Evolutionary conservation across 2,329 filamentous ascomycete genomes (phyloP).

Genomic region (Colletotrichum sp.): DNA sequence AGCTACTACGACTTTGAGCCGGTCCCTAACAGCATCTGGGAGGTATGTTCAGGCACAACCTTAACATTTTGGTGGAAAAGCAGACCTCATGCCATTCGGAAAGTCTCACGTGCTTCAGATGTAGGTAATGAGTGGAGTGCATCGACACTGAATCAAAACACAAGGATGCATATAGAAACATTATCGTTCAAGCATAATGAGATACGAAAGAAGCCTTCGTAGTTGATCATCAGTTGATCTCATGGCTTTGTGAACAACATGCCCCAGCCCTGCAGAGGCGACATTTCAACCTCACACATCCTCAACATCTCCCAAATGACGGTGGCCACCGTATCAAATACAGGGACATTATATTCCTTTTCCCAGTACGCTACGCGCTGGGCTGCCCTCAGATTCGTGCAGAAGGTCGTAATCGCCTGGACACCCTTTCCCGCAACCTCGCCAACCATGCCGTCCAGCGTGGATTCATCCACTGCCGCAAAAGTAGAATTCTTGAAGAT

Average conservation of each 20-base stretch:
- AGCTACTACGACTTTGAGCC: neutral
- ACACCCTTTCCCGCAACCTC: slow-evolving; percentile 31
- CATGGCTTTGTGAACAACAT: slow-evolving; percentile 30
- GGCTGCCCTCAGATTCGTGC: slow-evolving; percentile 47
- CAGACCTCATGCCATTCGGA: neutral
- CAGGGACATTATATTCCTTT: slow-evolving; percentile 32
- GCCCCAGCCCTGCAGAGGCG: slow-evolving; percentile 37
- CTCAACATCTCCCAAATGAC: slow-evolving; percentile 46
- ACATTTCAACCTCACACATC: slow-evolving; percentile 33
- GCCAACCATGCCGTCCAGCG: slow-evolving; percentile 24
- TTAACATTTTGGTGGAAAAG: neutral
- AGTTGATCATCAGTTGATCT: neutral
- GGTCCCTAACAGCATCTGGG: neutral
- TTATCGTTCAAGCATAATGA: neutral
- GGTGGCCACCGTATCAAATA: slow-evolving; percentile 47
- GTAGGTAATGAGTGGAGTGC: neutral
- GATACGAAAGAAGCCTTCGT: neutral
- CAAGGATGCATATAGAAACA: neutral
- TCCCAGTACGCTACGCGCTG: slow-evolving; percentile 44
- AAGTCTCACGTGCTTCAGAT: neutral
- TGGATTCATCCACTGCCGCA: slow-evolving; percentile 33
- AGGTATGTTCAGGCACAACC: neutral
- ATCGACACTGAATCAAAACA: neutral
- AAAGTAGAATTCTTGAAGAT: slow-evolving; percentile 42
- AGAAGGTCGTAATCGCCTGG: slow-evolving; percentile 43